Evolutionary conservation across 2,329 filamentous ascomycete species (phyloP), one percentile per base, ranked within the genome.

Genomic region (Trichoderma endophyticum): DNA sequence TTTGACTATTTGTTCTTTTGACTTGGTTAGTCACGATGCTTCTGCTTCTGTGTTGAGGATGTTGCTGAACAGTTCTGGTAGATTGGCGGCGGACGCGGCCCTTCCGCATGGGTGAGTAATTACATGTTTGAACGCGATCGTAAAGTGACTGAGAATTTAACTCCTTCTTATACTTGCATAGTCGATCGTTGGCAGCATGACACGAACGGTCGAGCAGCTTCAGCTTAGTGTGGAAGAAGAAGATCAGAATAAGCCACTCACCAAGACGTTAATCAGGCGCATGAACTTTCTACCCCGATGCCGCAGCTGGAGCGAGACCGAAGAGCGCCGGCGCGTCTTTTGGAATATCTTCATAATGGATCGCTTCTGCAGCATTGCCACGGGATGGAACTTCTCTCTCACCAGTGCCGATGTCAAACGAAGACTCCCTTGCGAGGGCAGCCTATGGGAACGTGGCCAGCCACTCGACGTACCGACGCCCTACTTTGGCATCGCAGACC

Each of bases 381-480:
- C 62, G 5, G 62, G 62, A 6, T 65, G 75, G 75, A 76, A 76
- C 6, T 70, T 73, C 12, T 75, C 72, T 12, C 62, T 65, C 6
- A 65, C 62, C 21, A 65, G 62, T 15, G 36, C 24, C 11, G 62
- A 65, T 28, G 39, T 65, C n/a, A 65, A 51, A 36, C 32, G 62
- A 28, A 21, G 62, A 43, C 62, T 65, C 1, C 62, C 62, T 28
- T 57, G 54, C 54, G 54, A 57, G 1, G 54, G 54, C 15, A 14
- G 24, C 14, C 12, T 57, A 4, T 57, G 54, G 54, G 54, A 57
- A 11, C 24, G 26, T 4, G 54, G 54, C 12, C 24, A 57, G 4
- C 54, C 54, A 1, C 54, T 57, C 12, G 26, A 57, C 14, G 26
- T 28, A 9, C 54, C 54, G 2, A 57, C 54, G 14, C 54, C 54